Evolutionary conservation across 2,329 filamentous ascomycete genomes (phyloP).

Genomic region (Monosporascus sp.): DNA sequence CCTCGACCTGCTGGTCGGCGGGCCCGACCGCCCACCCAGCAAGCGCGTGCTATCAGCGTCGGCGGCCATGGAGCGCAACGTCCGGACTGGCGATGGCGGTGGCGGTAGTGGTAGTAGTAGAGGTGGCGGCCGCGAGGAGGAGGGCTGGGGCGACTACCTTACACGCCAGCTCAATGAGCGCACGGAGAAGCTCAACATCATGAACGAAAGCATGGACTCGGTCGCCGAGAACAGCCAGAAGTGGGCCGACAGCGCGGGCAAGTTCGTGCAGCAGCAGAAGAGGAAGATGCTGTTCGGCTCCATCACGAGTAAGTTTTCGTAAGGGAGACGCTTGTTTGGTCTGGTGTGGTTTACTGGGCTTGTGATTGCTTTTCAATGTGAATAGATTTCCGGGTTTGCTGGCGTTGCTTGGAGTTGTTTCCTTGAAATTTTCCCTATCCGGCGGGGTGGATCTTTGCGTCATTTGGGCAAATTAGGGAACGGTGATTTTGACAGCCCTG

Average conservation of each 20-base stretch:
- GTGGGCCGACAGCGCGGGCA: constrained; percentile 84
- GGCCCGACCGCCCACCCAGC: constrained; percentile 78
- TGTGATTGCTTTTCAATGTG: not conserved
- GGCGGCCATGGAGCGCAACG: constrained; percentile 65
- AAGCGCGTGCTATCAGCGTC: constrained; percentile 83
- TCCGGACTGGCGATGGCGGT: constrained; percentile 14
- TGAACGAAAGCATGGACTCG: constrained; percentile 79
- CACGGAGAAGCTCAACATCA: constrained; percentile 78
- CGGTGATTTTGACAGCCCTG: too few species aligned
- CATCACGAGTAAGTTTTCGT: constrained; percentile 55
- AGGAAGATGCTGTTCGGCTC: constrained; percentile 71
- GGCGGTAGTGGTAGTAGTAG: not conserved
- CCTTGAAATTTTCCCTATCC: too few species aligned
- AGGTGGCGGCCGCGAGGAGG: constrained; percentile 28
- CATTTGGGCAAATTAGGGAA: too few species aligned
- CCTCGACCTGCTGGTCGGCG: constrained; percentile 85
- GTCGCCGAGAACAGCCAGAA: constrained; percentile 74
- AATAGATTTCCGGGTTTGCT: not conserved
- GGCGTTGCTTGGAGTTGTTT: constrained; percentile 4
- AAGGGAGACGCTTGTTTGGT: not conserved
- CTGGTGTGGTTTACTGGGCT: too few species aligned
- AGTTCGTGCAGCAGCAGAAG: constrained; percentile 85
- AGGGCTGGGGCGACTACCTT: constrained; percentile 76
- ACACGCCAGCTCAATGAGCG: constrained; percentile 82
- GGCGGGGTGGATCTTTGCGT: too few species aligned